Conservation (phyloP, 163 green algal genomes). For the Chlorella variabilis region DNA sequence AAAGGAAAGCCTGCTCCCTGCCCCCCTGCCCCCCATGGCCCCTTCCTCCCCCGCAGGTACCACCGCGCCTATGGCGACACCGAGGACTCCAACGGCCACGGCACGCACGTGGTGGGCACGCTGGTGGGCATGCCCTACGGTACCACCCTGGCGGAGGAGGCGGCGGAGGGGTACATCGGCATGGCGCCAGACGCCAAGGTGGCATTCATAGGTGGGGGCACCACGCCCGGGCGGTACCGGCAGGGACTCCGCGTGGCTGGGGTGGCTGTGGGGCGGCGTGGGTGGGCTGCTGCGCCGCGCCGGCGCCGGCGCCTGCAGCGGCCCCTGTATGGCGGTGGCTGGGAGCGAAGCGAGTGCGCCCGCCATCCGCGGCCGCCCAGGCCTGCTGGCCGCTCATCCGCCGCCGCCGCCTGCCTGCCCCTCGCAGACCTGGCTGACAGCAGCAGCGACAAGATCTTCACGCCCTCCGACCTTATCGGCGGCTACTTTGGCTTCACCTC, state of each 20-base stretch:
- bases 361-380: neutral
- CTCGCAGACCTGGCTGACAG: slow-evolving; percentile 20
- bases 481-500: slow-evolving; percentile 75
- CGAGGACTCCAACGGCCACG: slow-evolving; percentile 59
- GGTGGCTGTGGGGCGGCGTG: neutral
- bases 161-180: slow-evolving; percentile 61
- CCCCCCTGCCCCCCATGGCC: neutral
- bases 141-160: slow-evolving; percentile 4
- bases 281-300: neutral
- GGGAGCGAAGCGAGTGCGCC: too few relatives aligned
- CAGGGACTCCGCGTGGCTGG: too few relatives aligned
- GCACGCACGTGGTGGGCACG: slow-evolving; percentile 60
- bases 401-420: neutral
- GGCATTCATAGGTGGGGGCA: slow-evolving; percentile 80
- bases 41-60: slow-evolving; percentile 24
- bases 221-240: too few relatives aligned
- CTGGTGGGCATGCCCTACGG: slow-evolving; percentile 48
- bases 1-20: neutral
- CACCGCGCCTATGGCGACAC: slow-evolving; percentile 56
- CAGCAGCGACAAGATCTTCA: slow-evolving; percentile 47
- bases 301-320: too few relatives aligned
- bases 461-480: slow-evolving; percentile 60
- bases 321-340: too few relatives aligned
- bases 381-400: neutral
- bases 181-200: slow-evolving; percentile 82